These are phyloP conservation scores for Zymoseptoria ardabiliae DNA, from an alignment of 2,329 filamentous ascomycete genomes.

Conservation along the genomic window DNA sequence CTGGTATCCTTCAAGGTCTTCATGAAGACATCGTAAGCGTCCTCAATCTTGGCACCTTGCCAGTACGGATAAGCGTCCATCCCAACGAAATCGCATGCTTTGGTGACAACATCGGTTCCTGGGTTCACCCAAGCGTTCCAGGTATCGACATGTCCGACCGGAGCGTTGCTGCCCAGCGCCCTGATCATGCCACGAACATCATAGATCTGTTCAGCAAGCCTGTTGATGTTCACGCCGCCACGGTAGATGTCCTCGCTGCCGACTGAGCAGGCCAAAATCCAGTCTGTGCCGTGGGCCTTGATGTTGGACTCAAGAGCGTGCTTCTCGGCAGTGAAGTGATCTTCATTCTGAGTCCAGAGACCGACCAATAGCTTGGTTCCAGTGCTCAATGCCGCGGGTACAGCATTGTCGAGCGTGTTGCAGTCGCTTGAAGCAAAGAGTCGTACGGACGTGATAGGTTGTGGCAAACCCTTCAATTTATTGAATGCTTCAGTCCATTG, in stretches of 20 bases:
- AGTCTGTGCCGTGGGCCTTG: slow-evolving; percentile 47
- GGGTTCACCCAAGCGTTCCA: slow-evolving; percentile 42
- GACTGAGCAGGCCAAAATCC: slow-evolving; percentile 58
- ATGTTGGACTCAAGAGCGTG: slow-evolving; percentile 52
- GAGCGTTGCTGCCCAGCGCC: slow-evolving; percentile 38
- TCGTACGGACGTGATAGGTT: slow-evolving; percentile 52
- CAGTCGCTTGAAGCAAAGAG: slow-evolving; percentile 58
- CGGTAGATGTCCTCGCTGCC: slow-evolving; percentile 64
- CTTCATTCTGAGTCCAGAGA: slow-evolving; percentile 48
- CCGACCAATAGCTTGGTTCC: slow-evolving; percentile 57
- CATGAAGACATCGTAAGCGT: slow-evolving; percentile 50
- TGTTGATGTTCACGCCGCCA: slow-evolving; percentile 35
- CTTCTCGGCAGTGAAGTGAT: slow-evolving; percentile 54
- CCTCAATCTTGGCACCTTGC: slow-evolving; percentile 52
- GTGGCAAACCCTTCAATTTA: slow-evolving; percentile 38
- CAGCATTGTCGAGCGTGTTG: slow-evolving; percentile 42
- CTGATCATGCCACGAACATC: slow-evolving; percentile 48
- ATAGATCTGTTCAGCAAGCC: slow-evolving; percentile 41
- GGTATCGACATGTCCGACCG: slow-evolving; percentile 62
- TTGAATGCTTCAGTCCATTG: slow-evolving; percentile 33
- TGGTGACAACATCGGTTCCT: slow-evolving; percentile 53
- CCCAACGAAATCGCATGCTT: slow-evolving; percentile 57
- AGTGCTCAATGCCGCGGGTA: slow-evolving; percentile 53
- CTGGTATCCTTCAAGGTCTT: slow-evolving; percentile 30
- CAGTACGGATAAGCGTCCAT: slow-evolving; percentile 63